phyloP scores from a whole-genome alignment of 176 grass and related monocot genomes.

The Triticum aestivum region DNA sequence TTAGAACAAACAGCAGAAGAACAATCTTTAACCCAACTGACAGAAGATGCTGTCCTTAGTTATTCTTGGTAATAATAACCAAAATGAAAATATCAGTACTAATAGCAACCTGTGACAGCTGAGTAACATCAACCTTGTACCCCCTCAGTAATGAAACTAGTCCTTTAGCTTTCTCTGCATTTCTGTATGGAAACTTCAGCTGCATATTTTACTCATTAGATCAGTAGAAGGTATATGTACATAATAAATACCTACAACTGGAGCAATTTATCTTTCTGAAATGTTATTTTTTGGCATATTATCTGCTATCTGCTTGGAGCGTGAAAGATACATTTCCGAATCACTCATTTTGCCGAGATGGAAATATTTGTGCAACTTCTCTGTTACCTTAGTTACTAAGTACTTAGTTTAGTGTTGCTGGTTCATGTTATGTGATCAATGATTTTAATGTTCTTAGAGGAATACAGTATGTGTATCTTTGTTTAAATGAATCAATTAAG shows the following conservation, averaged over 20 bases:
- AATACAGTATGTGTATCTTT: constrained; percentile 18
- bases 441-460: constrained; percentile 14
- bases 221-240: constrained; percentile 11
- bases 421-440: not conserved
- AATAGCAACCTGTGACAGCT: constrained; percentile 21
- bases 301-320: constrained; percentile 34
- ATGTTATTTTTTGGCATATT: constrained; percentile 39
- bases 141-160: not conserved
- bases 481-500: constrained; percentile 20
- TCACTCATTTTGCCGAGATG: constrained; percentile 1
- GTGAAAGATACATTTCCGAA: constrained; percentile 32
- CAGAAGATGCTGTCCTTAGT: constrained; percentile 38
- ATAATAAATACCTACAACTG: constrained; percentile 9
- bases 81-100: constrained; percentile 8
- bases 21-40: constrained; percentile 63
- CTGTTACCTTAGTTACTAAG: constrained; percentile 2
- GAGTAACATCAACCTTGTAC: not conserved
- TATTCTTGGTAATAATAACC: constrained; percentile 32
- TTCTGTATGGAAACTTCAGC: constrained; percentile 7
- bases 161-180: constrained; percentile 3
- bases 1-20: constrained; percentile 59
- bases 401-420: constrained; percentile 1
- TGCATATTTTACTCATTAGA: not conserved
- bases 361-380: constrained; percentile 12
- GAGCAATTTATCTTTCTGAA: constrained; percentile 27